A percentile compares a stretch with the other conserved stretches of the same genome.
Evolutionary conservation across 345 rosid genomes (phyloP).

Genomic region (Dipteronia sinensis): DNA sequence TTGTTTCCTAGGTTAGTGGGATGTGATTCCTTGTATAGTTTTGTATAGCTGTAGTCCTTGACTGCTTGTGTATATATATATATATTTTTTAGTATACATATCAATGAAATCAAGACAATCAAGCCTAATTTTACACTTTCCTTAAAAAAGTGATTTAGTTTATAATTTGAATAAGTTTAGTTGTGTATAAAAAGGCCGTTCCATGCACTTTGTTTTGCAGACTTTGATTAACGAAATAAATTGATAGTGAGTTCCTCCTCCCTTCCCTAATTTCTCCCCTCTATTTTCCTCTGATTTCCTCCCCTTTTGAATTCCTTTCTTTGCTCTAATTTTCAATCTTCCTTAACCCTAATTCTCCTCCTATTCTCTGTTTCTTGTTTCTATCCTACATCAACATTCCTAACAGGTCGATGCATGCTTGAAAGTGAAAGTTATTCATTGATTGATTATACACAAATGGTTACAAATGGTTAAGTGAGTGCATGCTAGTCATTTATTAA

Average conservation of each 20-base stretch:
- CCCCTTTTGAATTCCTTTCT: too few relatives aligned
- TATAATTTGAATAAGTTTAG: too few relatives aligned
- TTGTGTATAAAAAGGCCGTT: not conserved
- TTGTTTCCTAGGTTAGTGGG: too few relatives aligned
- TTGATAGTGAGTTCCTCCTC: not conserved
- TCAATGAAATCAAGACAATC: too few relatives aligned
- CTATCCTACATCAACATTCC: not conserved
- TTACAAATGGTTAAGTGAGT: not conserved
- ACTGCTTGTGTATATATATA: too few relatives aligned
- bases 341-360: too few relatives aligned
- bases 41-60: too few relatives aligned
- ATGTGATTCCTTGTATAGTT: too few relatives aligned
- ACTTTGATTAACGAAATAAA: not conserved
- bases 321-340: too few relatives aligned
- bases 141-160: not conserved
- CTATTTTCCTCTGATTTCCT: not conserved
- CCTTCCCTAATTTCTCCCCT: not conserved
- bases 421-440: not conserved
- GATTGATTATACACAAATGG: not conserved
- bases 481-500: slow-evolving; percentile 5
- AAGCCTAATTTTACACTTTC: too few relatives aligned
- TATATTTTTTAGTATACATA: too few relatives aligned
- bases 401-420: not conserved
- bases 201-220: not conserved
- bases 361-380: too few relatives aligned